Evolutionary conservation across 768 basidiomycete species (phyloP).

Genomic region (Hericium erinaceus): DNA sequence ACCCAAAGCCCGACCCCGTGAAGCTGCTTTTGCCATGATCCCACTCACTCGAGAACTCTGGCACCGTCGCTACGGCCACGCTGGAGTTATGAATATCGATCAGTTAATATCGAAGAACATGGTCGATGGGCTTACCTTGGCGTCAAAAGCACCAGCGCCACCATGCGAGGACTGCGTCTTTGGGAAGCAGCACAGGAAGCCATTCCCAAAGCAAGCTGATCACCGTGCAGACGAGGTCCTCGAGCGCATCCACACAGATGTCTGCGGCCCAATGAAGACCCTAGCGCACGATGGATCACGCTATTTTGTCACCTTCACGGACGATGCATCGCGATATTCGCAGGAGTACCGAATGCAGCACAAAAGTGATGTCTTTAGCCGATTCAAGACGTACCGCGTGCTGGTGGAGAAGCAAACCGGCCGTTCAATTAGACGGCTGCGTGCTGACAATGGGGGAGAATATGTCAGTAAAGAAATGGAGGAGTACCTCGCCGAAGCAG

Average conservation of each 20-base stretch:
- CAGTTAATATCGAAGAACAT: background rate
- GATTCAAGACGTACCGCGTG: background rate
- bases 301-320: constrained; percentile 10
- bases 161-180: no score
- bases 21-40: background rate
- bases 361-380: constrained; percentile 8
- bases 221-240: no score
- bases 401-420: background rate
- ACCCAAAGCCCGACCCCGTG: background rate
- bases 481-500: background rate
- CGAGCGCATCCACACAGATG: no score
- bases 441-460: background rate
- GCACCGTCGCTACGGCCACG: background rate
- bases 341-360: background rate
- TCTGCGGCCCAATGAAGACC: no score
- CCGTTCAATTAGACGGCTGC: background rate
- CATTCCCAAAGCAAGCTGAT: no score
- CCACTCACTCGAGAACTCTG: background rate
- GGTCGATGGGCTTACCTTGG: no score
- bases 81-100: background rate
- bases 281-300: background rate
- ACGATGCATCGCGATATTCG: constrained; percentile 3
- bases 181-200: no score
- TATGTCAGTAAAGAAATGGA: background rate
- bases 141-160: no score